Conservation (phyloP, 257 asterid genomes). For the Forsythia viridissima region DNA sequence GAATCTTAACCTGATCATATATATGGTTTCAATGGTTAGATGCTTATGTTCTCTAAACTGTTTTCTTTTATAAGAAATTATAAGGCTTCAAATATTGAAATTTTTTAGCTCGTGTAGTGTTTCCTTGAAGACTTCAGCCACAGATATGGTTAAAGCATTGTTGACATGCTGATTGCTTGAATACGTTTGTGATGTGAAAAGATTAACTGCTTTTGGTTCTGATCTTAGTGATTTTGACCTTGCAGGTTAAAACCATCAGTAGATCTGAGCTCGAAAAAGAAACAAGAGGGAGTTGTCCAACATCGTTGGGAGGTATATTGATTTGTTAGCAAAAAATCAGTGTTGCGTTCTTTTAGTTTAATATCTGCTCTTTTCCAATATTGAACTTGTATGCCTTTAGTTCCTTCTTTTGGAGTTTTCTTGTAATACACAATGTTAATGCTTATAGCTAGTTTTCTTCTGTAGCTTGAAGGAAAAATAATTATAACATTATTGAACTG, state of each 20-base stretch:
- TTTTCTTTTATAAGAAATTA: background rate
- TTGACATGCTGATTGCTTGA: background rate
- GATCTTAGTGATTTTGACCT: constrained; percentile 18
- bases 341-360: background rate
- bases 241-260: constrained; percentile 73
- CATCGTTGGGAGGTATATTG: constrained; percentile 59
- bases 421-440: background rate
- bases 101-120: background rate
- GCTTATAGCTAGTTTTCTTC: background rate
- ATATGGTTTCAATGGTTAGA: background rate
- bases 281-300: constrained; percentile 49
- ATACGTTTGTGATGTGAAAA: constrained; percentile 6
- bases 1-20: background rate
- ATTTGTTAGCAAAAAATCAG: constrained; percentile 14
- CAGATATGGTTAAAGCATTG: constrained; percentile 1
- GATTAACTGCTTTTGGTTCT: constrained; percentile 8
- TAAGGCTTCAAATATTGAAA: background rate
- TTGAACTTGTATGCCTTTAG: background rate
- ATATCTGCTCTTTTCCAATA: background rate
- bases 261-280: constrained; percentile 57
- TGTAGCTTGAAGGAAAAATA: no score
- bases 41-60: constrained; percentile 4
- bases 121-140: background rate
- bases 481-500: background rate
- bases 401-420: constrained; percentile 2